phyloP scores from a whole-genome alignment of 768 basidiomycete genomes.

The Leucocoprinus leucothites region DNA sequence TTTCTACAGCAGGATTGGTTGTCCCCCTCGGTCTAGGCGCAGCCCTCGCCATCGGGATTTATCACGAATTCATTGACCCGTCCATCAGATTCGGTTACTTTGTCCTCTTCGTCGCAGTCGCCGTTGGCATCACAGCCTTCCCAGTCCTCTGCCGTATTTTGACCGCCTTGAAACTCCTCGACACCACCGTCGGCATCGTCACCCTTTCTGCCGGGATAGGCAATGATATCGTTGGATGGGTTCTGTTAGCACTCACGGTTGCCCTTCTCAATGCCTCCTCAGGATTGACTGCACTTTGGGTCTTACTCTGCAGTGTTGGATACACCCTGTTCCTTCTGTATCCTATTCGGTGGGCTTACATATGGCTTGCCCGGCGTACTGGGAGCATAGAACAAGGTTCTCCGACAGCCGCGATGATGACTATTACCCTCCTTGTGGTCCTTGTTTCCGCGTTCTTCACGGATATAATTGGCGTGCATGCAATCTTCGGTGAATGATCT shows the following conservation, averaged over 20 bases:
- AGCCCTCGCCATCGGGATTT: constrained; percentile 69
- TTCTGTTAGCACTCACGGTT: constrained; percentile 78
- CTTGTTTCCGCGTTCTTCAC: constrained; percentile 80
- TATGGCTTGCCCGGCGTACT: constrained; percentile 62
- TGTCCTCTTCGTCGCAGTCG: constrained; percentile 81
- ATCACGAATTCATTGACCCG: constrained; percentile 58
- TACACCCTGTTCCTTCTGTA: constrained; percentile 66
- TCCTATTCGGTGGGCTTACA: constrained; percentile 60
- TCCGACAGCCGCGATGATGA: constrained; percentile 78
- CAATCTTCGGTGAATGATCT: constrained; percentile 51
- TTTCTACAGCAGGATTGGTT: constrained; percentile 67
- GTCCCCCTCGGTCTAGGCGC: constrained; percentile 83
- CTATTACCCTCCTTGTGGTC: constrained; percentile 69
- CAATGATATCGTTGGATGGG: constrained; percentile 77
- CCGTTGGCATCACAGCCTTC: constrained; percentile 79
- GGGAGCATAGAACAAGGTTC: constrained; percentile 72
- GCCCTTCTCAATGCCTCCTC: constrained; percentile 77
- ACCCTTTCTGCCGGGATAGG: constrained; percentile 82
- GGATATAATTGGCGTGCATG: constrained; percentile 78
- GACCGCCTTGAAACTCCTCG: constrained; percentile 76
- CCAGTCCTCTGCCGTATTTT: constrained; percentile 84
- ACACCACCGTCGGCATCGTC: constrained; percentile 82
- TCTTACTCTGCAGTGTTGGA: constrained; percentile 66
- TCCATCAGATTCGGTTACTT: constrained; percentile 75
- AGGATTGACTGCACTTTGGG: constrained; percentile 76